Evolutionary conservation across 345 rosid species (phyloP).

Genomic region (Cardamine chenopodiifolia): DNA sequence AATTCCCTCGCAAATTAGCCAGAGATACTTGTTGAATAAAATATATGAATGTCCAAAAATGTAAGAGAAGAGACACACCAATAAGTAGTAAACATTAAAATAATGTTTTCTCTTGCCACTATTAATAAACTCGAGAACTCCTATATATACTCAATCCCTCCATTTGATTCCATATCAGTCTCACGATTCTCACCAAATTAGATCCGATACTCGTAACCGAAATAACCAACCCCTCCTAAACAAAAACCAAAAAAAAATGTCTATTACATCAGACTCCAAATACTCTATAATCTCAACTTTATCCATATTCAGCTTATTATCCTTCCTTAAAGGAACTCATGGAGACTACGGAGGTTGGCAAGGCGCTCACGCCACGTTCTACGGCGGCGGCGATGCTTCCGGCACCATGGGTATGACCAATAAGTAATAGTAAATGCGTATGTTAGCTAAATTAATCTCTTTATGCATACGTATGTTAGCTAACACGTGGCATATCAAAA

Average conservation of each 20-base stretch:
- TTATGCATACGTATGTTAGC: slow-evolving; percentile 5
- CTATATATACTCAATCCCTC: slow-evolving; percentile 29
- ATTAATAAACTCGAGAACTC: slow-evolving; percentile 12
- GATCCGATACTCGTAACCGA: slow-evolving; percentile 25
- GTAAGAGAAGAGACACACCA: slow-evolving; percentile 17
- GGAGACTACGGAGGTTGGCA: slow-evolving; percentile 77
- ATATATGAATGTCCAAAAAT: slow-evolving; percentile 19
- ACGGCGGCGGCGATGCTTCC: slow-evolving; percentile 80
- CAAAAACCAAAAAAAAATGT: slow-evolving; percentile 17
- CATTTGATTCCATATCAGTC: slow-evolving; percentile 28
- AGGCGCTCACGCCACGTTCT: slow-evolving; percentile 73
- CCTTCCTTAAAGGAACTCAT: slow-evolving; percentile 40
- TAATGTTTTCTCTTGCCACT: neutral
- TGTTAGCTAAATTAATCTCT: neutral
- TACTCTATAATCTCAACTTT: slow-evolving; percentile 14
- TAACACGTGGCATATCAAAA: neutral
- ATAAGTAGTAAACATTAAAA: neutral
- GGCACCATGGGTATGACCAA: slow-evolving; percentile 71
- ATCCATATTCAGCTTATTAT: slow-evolving; percentile 12
- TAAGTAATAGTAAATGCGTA: neutral
- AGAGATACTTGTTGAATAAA: slow-evolving; percentile 17
- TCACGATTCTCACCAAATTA: slow-evolving; percentile 16
- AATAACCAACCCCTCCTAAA: slow-evolving; percentile 26
- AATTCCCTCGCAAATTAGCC: slow-evolving; percentile 26
- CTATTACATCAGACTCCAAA: slow-evolving; percentile 2